Conservation (phyloP, 2,329 filamentous ascomycete species). For the Geosmithia morbida region DNA sequence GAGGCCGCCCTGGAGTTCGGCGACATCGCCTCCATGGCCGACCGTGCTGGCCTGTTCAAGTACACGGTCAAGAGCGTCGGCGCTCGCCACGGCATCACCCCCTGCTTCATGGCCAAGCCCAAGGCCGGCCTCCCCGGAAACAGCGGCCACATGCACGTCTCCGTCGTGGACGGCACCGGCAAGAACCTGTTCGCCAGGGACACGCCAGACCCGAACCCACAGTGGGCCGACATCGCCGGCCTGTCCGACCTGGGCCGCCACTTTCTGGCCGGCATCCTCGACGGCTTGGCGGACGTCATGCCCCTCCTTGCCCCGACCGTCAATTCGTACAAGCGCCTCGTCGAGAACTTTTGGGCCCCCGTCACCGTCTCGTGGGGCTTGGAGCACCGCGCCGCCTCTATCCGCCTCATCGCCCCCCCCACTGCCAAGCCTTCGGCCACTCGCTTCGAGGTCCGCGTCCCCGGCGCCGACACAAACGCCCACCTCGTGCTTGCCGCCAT, state of each 20-base stretch:
- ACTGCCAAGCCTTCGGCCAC: conserved; percentile 75
- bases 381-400: conserved; percentile 84
- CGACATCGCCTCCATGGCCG: conserved; percentile 79
- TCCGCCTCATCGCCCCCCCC: conserved; percentile 80
- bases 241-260: conserved; percentile 83
- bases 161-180: conserved; percentile 64
- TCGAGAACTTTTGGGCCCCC: conserved; percentile 98
- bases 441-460: conserved; percentile 82
- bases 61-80: conserved; percentile 83
- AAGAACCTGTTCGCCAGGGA: conserved; percentile 75
- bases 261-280: conserved; percentile 81
- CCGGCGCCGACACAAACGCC: conserved; percentile 87
- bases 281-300: conserved; percentile 90
- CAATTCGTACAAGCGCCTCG: conserved; percentile 95
- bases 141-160: conserved; percentile 91
- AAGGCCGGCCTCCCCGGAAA: conserved; percentile 84
- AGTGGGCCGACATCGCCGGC: conserved; percentile 60
- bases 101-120: conserved; percentile 98
- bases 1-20: conserved; percentile 90
- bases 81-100: conserved; percentile 78
- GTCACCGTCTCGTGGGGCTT: conserved; percentile 96
- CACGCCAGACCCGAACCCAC: conserved; percentile 52
- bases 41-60: conserved; percentile 88
- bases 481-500: conserved; percentile 79
- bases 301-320: conserved; percentile 85